A percentile compares a stretch with the other conserved stretches of the same genome.
These are phyloP conservation scores for Globisporangium spiculum DNA, from an alignment of 352 stramenopile genomes.

Conservation along the genomic window DNA sequence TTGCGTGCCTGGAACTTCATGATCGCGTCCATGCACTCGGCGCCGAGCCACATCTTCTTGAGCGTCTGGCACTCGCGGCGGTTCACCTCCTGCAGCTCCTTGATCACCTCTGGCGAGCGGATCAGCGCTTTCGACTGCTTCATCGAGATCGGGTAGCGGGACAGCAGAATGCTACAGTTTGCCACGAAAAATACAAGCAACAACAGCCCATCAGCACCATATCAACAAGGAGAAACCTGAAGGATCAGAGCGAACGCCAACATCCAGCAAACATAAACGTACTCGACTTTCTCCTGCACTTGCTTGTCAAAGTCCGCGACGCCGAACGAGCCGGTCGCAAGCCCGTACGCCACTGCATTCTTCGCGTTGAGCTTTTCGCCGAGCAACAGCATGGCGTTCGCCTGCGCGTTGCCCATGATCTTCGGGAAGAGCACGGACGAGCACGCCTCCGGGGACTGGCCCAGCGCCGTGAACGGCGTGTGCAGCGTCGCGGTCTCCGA, in stretches of 20 bases:
- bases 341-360: slow-evolving; percentile 39
- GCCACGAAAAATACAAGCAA: neutral
- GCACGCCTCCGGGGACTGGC: slow-evolving; percentile 89
- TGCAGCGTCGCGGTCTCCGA: slow-evolving; percentile 87
- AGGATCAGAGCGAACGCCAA: neutral
- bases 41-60: slow-evolving; percentile 67
- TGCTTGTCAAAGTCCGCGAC: slow-evolving; percentile 61
- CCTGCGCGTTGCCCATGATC: slow-evolving; percentile 82
- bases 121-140: slow-evolving; percentile 64
- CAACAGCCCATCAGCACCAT: neutral
- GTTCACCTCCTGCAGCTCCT: slow-evolving; percentile 58
- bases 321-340: slow-evolving; percentile 54
- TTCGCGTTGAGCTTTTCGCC: slow-evolving; percentile 80
- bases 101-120: slow-evolving; percentile 36
- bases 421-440: slow-evolving; percentile 83
- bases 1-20: slow-evolving; percentile 76
- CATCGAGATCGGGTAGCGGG: slow-evolving; percentile 62
- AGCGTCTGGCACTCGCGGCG: slow-evolving; percentile 57
- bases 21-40: slow-evolving; percentile 77
- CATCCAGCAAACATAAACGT: slow-evolving; percentile 20
- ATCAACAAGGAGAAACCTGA: neutral
- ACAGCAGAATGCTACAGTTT: slow-evolving; percentile 43
- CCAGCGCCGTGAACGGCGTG: slow-evolving; percentile 90
- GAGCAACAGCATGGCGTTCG: slow-evolving; percentile 85
- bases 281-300: slow-evolving; percentile 59